Base-by-base conservation (phyloP, 768 basidiomycete genomes). In the Rickenella mellea region DNA sequence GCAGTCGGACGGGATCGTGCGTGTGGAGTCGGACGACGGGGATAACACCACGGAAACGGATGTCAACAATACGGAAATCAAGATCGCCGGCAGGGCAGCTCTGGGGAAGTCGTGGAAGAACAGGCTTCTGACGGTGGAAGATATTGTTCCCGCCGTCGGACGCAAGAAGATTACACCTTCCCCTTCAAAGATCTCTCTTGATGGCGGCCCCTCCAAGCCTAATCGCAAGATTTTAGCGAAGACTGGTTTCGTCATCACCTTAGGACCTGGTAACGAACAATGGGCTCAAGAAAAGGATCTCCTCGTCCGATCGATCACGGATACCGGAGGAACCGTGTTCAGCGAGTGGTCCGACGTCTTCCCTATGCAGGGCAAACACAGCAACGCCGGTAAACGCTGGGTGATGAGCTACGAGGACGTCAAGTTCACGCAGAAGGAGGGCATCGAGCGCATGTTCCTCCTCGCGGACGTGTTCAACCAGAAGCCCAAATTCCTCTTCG, bases 401-500 rank as follows among this genome's bases (percentile, higher is more conserved):
- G 51, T 64, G 17, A 69, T 76, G 25, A 56, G 58, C 4, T 61
- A 67, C 26, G 54, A 65, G 14, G 74, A 83, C 26, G 67, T 76
- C 22, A 54, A 60, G 27, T 73, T 70, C 60, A 57, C 51, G 15
- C 68, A 66, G 40, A 63, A 65, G 26, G 44, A 55, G n/a, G 62
- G 66, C 22, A 60, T 76, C 27, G 56, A 73, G 12, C 69, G 73
- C 11, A 66, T 83, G 19, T 85, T 86, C 58, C 65, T 88, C 29
- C 47, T 88, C 12, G 74, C 84, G 0, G 79, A 86, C 47, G 73
- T 78, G 11, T 56, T 69, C 7, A 76, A 70, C 49, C 73, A 76
- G 43, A 91, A 86, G 50, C 74, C 82, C 8, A 93, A 92, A 59
- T 90, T 74, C 52, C 65, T 94, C 41, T 69, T 81, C 3, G 85